phyloP scores from a whole-genome alignment of 2,329 filamentous ascomycete species.

The Leptographium radiaticola region DNA sequence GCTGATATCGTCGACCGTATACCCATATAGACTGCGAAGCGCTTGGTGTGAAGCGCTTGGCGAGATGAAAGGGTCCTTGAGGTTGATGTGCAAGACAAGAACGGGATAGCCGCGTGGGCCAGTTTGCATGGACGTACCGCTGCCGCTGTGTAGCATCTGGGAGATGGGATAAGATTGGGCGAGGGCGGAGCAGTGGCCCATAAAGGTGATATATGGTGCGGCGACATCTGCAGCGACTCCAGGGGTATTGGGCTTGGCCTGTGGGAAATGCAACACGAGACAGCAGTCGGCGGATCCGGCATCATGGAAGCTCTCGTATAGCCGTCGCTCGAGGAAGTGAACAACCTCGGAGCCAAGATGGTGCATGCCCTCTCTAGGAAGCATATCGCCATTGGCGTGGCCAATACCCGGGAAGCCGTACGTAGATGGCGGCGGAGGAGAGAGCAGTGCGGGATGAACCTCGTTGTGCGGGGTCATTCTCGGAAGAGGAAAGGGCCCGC shows the following conservation, averaged over 20 bases:
- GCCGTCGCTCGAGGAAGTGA: conserved; percentile 7
- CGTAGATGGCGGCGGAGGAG: conserved; percentile 3
- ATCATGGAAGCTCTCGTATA: conserved; percentile 6
- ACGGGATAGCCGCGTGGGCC: conserved; percentile 8
- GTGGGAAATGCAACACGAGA: conserved; percentile 7
- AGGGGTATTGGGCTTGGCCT: neutral
- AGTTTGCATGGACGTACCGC: conserved; percentile 1
- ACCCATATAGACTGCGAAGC: conserved; percentile 12
- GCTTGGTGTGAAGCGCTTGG: conserved; percentile 5
- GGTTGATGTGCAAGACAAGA: conserved; percentile 1
- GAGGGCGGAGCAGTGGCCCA: conserved; percentile 11
- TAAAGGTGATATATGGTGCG: neutral
- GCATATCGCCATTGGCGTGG: neutral
- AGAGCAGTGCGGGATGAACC: conserved; percentile 2
- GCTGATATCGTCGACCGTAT: conserved; percentile 2
- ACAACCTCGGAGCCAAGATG: conserved; percentile 6
- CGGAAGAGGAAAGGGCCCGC: conserved; percentile 1
- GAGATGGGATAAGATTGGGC: conserved; percentile 11
- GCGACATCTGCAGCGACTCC: too few relatives aligned
- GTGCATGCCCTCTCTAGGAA: neutral
- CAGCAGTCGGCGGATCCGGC: conserved; percentile 10
- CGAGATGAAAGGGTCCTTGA: conserved; percentile 9
- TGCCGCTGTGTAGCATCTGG: conserved; percentile 4
- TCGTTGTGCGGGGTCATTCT: conserved; percentile 1
- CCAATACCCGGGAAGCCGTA: neutral